phyloP scores from a whole-genome alignment of 106 monocot species.

The Dactylorhiza incarnata region DNA sequence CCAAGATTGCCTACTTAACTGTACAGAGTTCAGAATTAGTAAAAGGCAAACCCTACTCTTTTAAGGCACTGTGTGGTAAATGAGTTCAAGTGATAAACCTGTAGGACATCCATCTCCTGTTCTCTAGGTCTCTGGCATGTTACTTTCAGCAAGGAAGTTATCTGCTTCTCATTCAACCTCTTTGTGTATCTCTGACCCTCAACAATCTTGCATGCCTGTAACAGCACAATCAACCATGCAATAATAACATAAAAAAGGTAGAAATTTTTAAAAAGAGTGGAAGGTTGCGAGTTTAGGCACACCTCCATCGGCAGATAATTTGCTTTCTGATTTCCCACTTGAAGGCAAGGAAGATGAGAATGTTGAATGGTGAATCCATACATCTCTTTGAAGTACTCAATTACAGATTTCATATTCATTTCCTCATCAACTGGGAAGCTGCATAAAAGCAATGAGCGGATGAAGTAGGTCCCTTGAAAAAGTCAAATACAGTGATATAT shows the following conservation, averaged over 20 bases:
- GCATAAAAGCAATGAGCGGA: conserved; percentile 3
- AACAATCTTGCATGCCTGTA: conserved; percentile 86
- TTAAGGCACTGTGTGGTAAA: neutral
- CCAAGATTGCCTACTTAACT: neutral
- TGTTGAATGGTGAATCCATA: conserved; percentile 81
- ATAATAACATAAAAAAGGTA: neutral
- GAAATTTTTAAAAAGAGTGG: neutral
- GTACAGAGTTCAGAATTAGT: neutral
- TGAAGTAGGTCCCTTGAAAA: neutral
- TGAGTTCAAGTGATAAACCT: conserved; percentile 28
- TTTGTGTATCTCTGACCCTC: conserved; percentile 88
- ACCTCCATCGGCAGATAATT: conserved; percentile 96
- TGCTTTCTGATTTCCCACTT: conserved; percentile 86
- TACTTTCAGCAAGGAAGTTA: conserved; percentile 83
- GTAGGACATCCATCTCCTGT: conserved; percentile 70
- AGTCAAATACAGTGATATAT: neutral
- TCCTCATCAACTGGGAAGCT: conserved; percentile 93
- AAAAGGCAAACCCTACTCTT: neutral
- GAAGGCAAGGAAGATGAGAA: conserved; percentile 80
- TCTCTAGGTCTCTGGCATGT: conserved; percentile 91
- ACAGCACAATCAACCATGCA: neutral
- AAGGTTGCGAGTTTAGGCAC: neutral
- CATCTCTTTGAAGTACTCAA: conserved; percentile 93
- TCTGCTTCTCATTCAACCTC: conserved; percentile 83
- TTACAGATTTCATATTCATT: conserved; percentile 96